Percentiles rank a stretch among this genome's conserved stretches.
phyloP scores from a whole-genome alignment of 2,329 filamentous ascomycete species.

The Mariannaea sp. region DNA sequence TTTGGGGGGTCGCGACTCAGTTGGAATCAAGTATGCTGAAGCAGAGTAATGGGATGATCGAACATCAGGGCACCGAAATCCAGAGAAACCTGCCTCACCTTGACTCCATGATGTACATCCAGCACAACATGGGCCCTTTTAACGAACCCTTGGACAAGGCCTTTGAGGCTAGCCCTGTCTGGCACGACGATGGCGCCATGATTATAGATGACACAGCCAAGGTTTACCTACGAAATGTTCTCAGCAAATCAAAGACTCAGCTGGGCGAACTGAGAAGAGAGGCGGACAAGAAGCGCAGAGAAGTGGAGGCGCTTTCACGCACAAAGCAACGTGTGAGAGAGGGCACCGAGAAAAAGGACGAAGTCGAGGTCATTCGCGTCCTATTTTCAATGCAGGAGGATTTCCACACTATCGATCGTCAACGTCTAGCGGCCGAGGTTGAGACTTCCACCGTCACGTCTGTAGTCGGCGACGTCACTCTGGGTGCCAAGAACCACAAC shows the following conservation, averaged over 20 bases:
- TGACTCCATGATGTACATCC: slow-evolving; percentile 97
- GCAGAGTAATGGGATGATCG: slow-evolving; percentile 72
- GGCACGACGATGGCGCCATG: slow-evolving; percentile 92
- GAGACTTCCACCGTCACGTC: slow-evolving; percentile 93
- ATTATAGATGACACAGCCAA: slow-evolving; percentile 85
- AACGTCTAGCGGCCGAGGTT: slow-evolving; percentile 85
- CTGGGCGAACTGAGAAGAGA: slow-evolving; percentile 80
- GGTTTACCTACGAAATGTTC: slow-evolving; percentile 86
- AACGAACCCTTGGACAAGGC: slow-evolving; percentile 82
- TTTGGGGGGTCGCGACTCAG: slow-evolving; percentile 81
- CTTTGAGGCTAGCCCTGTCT: slow-evolving; percentile 95
- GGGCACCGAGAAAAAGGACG: slow-evolving; percentile 85
- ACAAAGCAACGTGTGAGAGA: slow-evolving; percentile 77
- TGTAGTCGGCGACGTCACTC: slow-evolving; percentile 87
- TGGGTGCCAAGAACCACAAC: slow-evolving; percentile 93
- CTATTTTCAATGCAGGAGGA: slow-evolving; percentile 85
- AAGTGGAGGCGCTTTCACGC: slow-evolving; percentile 78
- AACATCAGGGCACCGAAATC: slow-evolving; percentile 79
- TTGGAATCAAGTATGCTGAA: slow-evolving; percentile 81
- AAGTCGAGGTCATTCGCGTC: slow-evolving; percentile 81
- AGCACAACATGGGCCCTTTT: slow-evolving; percentile 83
- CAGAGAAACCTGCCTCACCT: slow-evolving; percentile 84
- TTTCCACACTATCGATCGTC: slow-evolving; percentile 82
- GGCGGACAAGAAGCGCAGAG: slow-evolving; percentile 81
- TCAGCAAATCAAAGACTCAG: slow-evolving; percentile 87